Evolutionary conservation across 148 eudicot species (phyloP), one percentile per base, ranked within the genome.

Genomic region (Bassia scoparia): DNA sequence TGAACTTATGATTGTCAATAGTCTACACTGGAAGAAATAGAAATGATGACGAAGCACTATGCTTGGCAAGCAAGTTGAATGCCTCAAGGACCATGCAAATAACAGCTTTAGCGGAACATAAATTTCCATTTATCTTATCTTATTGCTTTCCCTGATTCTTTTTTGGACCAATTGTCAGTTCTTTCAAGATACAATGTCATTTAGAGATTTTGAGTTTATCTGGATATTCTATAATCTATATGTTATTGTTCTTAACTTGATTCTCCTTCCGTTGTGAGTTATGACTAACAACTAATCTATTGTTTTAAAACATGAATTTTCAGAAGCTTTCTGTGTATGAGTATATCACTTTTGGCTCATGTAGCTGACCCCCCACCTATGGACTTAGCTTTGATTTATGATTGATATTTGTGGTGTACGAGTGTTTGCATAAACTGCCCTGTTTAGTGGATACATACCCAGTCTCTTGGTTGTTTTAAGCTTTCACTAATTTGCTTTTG

Each of bases 401-500:
- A n/a, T n/a, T n/a, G n/a, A n/a, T n/a, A n/a, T n/a, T n/a, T n/a
- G n/a, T n/a, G n/a, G n/a, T n/a, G n/a, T n/a, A n/a, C n/a, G n/a
- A n/a, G 41, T 37, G 7, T 37, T 7, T 35, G 21, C 48, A 33
- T 33, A 2, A 23, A 10, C n/a, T 27, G 38, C 50, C 66, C 15
- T 23, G 0, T 15, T 12, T 18, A 41, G 31, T 30, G 16, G 31
- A 21, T 31, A 53, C 26, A 46, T 46, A 14, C 52, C 27, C 10
- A 12, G 8, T n/a, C 59, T n/a, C 14, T 10, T 18, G 27, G 43
- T 27, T 64, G 18, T 9, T 20, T 52, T 26, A 37, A 10, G 17
- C 52, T 16, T 63, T 49, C 17, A n/a, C 29, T 72, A 60, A 73
- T 37, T 59, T 61, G 37, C 53, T 37, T 56, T 37, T 65, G 35